Evolutionary conservation across 225 moss, liverwort and hornwort species (phyloP), one percentile per base, ranked within the genome.

Genomic region (Ulota crispa): DNA sequence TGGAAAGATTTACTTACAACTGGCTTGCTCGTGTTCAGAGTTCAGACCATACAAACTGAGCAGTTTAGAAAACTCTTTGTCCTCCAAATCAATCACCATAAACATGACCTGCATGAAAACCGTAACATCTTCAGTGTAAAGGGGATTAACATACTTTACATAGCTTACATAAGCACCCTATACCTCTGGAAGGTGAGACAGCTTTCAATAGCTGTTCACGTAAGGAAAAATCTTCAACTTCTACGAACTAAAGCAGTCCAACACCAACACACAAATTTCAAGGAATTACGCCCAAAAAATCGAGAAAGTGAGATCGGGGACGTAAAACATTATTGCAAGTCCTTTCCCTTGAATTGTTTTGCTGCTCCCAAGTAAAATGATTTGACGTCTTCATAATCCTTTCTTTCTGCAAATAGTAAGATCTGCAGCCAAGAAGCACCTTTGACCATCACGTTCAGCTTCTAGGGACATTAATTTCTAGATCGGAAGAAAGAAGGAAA

Each of bases 21-120:
- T 70, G 91, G 82, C 74, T 90, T 90, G 64, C 75, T 70, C 18
- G 83, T 73, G n/a, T n/a, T n/a, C n/a, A n/a, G n/a, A n/a, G 53
- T 76, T 30, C 21, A 93, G 84, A 30, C 96, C 94, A 79, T 93
- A 96, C 75, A 89, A 82, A 19, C 86, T 81, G 77, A 85, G 83
- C 96, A 93, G 94, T 70, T 83, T 91, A 28, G 93, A 86, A 72
- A 94, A 93, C 4, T 89, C 91, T 82, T 94, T 89, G 80, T 96
- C 94, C 34, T 81, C 83, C 65, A 83, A 78, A 82, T 96, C 94
- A 77, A 93, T 87, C 87, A 90, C 92, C 34, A 92, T 50, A 76
- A 94, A 94, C 86, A 94, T 84, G 9, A 93, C 69, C 93, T 91
- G 88, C 59, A 73, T 62, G 47, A 72, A 31, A 56, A 23, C 70